phyloP scores from a whole-genome alignment of 2,329 filamentous ascomycete genomes.

The Aureobasidium sp. region DNA sequence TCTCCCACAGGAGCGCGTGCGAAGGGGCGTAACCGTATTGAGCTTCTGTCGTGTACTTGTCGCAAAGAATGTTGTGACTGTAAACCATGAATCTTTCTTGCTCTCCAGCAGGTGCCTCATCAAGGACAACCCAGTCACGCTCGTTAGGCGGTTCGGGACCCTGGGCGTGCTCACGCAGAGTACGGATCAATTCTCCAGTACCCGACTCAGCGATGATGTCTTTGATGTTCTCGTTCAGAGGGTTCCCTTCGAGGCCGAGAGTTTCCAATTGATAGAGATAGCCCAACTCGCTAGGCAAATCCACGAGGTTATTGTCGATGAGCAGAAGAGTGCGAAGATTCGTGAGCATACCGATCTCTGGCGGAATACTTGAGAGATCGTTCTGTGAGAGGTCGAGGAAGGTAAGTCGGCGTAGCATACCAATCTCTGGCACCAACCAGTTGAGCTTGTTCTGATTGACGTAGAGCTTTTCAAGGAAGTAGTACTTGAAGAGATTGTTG shows the following conservation, averaged over 20 bases:
- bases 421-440: slow-evolving; percentile 70
- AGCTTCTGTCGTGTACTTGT: slow-evolving; percentile 77
- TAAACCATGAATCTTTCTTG: slow-evolving; percentile 70
- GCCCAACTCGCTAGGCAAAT: slow-evolving; percentile 77
- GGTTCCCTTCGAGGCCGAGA: slow-evolving; percentile 87
- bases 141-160: slow-evolving; percentile 73
- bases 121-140: slow-evolving; percentile 69
- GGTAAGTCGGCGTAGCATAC: slow-evolving; percentile 69
- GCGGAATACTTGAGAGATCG: slow-evolving; percentile 68
- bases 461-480: slow-evolving; percentile 84
- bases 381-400: slow-evolving; percentile 87
- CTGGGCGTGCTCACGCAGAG: slow-evolving; percentile 74
- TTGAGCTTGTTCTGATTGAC: slow-evolving; percentile 87
- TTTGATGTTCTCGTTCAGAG: slow-evolving; percentile 66
- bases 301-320: slow-evolving; percentile 82
- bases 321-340: slow-evolving; percentile 77
- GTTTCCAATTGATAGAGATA: slow-evolving; percentile 82
- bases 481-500: slow-evolving; percentile 72
- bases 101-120: slow-evolving; percentile 37
- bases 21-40: slow-evolving; percentile 88
- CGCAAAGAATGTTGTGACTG: slow-evolving; percentile 93
- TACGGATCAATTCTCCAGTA: slow-evolving; percentile 73
- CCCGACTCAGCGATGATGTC: slow-evolving; percentile 79
- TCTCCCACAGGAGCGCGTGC: slow-evolving; percentile 75
- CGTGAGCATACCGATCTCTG: slow-evolving; percentile 94